These are phyloP conservation scores for Alternaria gansuensis DNA, from an alignment of 2,329 filamentous ascomycete genomes.

Conservation along the genomic window DNA sequence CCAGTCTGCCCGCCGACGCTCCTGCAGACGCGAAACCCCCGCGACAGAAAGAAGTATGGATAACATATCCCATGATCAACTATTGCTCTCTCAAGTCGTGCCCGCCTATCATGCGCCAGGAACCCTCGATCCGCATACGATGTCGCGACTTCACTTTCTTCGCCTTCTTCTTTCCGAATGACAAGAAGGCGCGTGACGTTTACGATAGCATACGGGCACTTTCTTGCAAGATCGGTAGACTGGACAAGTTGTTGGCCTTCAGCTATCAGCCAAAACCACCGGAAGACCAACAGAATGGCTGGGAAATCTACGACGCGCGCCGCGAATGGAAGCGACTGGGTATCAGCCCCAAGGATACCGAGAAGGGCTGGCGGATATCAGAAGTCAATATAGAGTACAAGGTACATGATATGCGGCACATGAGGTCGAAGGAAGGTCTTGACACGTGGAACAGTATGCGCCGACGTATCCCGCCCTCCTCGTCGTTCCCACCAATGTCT, in stretches of 20 bases:
- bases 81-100: constrained; percentile 80
- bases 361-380: constrained; percentile 88
- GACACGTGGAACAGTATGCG: constrained; percentile 68
- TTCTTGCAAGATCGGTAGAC: constrained; percentile 80
- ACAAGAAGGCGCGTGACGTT: constrained; percentile 78
- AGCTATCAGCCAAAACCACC: constrained; percentile 77
- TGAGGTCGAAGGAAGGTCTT: constrained; percentile 17
- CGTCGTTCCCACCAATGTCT: constrained; percentile 86
- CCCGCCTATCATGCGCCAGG: constrained; percentile 72
- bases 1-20: constrained; percentile 51
- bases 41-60: constrained; percentile 79
- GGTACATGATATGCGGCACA: constrained; percentile 48
- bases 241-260: constrained; percentile 93
- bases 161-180: constrained; percentile 84
- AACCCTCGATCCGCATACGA: constrained; percentile 84
- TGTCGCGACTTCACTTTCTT: constrained; percentile 95
- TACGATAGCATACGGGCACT: constrained; percentile 85
- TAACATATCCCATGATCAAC: constrained; percentile 91
- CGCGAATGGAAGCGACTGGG: constrained; percentile 89
- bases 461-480: constrained; percentile 89
- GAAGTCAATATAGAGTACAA: constrained; percentile 88
- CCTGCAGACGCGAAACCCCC: constrained; percentile 52
- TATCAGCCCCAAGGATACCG: constrained; percentile 79
- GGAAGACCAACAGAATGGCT: constrained; percentile 80
- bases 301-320: constrained; percentile 84